These are phyloP conservation scores for Aureobasidium sp. DNA, from an alignment of 2,329 filamentous ascomycete species.

Conservation along the genomic window DNA sequence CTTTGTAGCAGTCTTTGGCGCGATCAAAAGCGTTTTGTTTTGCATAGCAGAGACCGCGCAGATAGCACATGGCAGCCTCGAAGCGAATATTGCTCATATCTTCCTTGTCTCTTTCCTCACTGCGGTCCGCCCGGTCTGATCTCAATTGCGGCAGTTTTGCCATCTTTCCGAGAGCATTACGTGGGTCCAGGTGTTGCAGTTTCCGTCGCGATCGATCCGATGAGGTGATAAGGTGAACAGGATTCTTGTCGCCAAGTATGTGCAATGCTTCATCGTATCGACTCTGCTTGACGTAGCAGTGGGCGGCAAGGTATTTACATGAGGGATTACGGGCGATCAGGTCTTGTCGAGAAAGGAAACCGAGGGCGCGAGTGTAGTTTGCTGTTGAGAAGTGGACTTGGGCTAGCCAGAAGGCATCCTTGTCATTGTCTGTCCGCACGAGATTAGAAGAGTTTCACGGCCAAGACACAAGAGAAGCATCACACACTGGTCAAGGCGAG, in stretches of 20 bases:
- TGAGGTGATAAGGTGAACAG: conserved; percentile 74
- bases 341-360: conserved; percentile 77
- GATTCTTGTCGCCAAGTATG: conserved; percentile 86
- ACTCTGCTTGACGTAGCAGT: conserved; percentile 89
- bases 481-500: conserved; percentile 80
- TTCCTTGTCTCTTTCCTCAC: conserved; percentile 59
- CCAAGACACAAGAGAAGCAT: background rate
- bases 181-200: conserved; percentile 56
- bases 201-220: conserved; percentile 62
- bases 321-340: conserved; percentile 74
- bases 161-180: conserved; percentile 43
- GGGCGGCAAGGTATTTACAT: conserved; percentile 85
- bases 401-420: conserved; percentile 95
- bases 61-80: conserved; percentile 95
- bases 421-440: conserved; percentile 64
- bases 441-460: background rate
- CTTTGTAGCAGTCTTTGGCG: conserved; percentile 97
- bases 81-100: conserved; percentile 72
- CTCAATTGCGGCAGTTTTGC: conserved; percentile 30
- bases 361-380: conserved; percentile 87
- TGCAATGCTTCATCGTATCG: conserved; percentile 82
- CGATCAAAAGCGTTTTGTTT: conserved; percentile 97
- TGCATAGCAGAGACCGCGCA: conserved; percentile 87
- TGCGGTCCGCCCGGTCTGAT: conserved; percentile 49
- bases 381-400: conserved; percentile 94